A percentile compares a stretch with the other conserved stretches of the same genome.
phyloP scores from a whole-genome alignment of 1,284 basidiomycete species.

The Tremellales sp. region DNA sequence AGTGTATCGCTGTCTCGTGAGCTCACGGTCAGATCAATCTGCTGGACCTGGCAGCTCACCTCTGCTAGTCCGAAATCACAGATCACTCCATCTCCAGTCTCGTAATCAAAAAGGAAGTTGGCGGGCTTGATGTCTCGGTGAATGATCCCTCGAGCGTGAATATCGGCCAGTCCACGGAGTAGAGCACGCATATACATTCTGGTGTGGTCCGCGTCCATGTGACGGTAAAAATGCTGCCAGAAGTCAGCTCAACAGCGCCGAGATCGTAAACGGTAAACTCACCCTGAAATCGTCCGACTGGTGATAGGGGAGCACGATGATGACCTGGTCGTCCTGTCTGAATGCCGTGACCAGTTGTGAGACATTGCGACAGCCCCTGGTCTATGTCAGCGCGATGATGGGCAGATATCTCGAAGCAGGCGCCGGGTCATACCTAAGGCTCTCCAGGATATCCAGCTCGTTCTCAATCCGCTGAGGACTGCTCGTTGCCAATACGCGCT shows the following conservation, averaged over 20 bases:
- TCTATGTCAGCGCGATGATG: constrained; percentile 19
- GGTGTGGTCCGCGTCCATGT: constrained; percentile 52
- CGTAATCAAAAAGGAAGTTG: constrained; percentile 92
- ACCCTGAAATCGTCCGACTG: constrained; percentile 90
- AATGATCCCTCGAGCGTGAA: constrained; percentile 82
- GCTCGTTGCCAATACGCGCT: constrained; percentile 95
- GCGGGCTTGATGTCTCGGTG: constrained; percentile 98
- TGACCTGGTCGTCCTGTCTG: constrained; percentile 84
- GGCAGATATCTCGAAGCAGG: background rate
- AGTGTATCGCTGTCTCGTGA: constrained; percentile 39
- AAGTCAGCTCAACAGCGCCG: constrained; percentile 5
- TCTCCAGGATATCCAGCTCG: constrained; percentile 89
- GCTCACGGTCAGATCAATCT: background rate
- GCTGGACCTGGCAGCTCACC: constrained; percentile 52
- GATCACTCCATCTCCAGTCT: constrained; percentile 75
- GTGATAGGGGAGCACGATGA: constrained; percentile 92
- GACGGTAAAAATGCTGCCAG: constrained; percentile 44
- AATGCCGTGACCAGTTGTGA: constrained; percentile 94
- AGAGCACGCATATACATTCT: constrained; percentile 87
- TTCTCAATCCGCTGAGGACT: constrained; percentile 89
- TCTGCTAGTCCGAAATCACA: constrained; percentile 96
- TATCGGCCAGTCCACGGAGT: constrained; percentile 82
- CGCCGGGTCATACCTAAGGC: constrained; percentile 50
- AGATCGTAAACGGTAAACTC: constrained; percentile 41
- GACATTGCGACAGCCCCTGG: constrained; percentile 71